A percentile compares a stretch with the other conserved stretches of the same genome.
phyloP scores from a whole-genome alignment of 2,329 filamentous ascomycete species.

The Ascosphaera acerosa region DNA sequence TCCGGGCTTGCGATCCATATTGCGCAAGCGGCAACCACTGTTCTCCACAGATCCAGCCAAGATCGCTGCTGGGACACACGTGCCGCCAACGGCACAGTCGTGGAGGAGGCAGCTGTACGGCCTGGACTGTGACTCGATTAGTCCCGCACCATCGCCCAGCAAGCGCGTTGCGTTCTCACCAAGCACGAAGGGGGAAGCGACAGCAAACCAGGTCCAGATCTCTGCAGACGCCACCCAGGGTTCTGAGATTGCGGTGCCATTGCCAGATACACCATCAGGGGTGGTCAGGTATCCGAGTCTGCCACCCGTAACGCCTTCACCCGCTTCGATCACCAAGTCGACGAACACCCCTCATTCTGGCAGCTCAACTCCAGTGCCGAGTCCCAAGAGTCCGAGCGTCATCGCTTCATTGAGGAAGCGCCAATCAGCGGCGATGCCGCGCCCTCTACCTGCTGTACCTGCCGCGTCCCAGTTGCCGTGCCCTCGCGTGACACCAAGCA shows the following conservation, averaged over 20 bases:
- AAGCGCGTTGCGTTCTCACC: constrained; percentile 68
- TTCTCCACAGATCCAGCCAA: constrained; percentile 34
- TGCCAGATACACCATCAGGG: constrained; percentile 12
- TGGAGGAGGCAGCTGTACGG: constrained; percentile 8
- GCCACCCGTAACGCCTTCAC: constrained; percentile 14
- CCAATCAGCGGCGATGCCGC: background rate
- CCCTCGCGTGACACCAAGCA: background rate
- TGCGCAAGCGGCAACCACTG: constrained; percentile 32
- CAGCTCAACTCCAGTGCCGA: background rate
- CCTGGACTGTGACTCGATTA: constrained; percentile 9
- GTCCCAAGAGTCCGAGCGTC: background rate
- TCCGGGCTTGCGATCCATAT: constrained; percentile 34
- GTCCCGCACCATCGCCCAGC: constrained; percentile 39
- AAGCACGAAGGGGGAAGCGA: constrained; percentile 26
- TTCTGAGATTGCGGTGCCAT: constrained; percentile 12
- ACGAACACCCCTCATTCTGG: background rate
- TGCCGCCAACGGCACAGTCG: constrained; percentile 8
- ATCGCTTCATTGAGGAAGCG: background rate
- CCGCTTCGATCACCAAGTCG: background rate
- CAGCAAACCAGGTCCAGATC: too few species aligned
- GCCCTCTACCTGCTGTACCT: background rate
- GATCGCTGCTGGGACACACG: constrained; percentile 33
- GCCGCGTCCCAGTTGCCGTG: background rate
- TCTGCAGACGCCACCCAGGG: too few species aligned
- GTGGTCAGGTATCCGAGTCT: constrained; percentile 14